Percentiles rank a stretch among this genome's conserved stretches.
phyloP scores from a whole-genome alignment of 148 eudicot genomes.

The Heliosperma pusillum region DNA sequence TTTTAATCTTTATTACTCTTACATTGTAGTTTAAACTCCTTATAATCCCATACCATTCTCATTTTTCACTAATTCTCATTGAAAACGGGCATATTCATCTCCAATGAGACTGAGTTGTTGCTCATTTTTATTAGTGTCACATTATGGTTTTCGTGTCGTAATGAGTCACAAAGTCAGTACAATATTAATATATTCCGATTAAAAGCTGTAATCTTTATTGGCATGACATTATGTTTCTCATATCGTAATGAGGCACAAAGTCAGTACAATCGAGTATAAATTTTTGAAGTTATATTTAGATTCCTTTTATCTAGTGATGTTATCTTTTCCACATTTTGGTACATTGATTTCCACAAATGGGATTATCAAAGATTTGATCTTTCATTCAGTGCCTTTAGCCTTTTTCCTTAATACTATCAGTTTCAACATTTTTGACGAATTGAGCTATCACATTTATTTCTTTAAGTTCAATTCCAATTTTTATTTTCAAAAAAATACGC shows the following conservation, averaged over 20 bases:
- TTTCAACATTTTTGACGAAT: slow-evolving; percentile 23
- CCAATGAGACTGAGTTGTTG: too few species aligned
- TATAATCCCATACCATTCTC: too few species aligned
- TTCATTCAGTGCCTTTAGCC: slow-evolving; percentile 10
- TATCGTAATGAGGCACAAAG: too few species aligned
- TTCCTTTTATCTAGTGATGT: not conserved
- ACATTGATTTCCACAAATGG: slow-evolving; percentile 6
- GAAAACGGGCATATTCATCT: too few species aligned
- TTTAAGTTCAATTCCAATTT: not conserved
- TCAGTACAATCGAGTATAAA: not conserved
- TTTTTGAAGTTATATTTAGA: slow-evolving; percentile 6
- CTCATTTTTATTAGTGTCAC: not conserved
- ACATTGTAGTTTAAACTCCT: not conserved
- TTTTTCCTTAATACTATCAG: not conserved
- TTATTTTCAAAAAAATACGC: slow-evolving; percentile 2
- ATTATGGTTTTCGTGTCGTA: not conserved
- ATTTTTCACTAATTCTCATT: too few species aligned
- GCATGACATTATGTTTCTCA: not conserved
- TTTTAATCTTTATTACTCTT: not conserved
- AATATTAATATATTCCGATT: not conserved
- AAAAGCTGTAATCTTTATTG: not conserved
- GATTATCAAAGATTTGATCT: slow-evolving; percentile 17
- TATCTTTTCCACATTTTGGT: slow-evolving; percentile 12
- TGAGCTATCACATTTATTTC: slow-evolving; percentile 1
- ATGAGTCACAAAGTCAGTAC: not conserved